Evolutionary conservation across 177 flowering plant genomes (phyloP), one percentile per base, ranked within the genome.

Genomic region (Vitis hybrid): DNA sequence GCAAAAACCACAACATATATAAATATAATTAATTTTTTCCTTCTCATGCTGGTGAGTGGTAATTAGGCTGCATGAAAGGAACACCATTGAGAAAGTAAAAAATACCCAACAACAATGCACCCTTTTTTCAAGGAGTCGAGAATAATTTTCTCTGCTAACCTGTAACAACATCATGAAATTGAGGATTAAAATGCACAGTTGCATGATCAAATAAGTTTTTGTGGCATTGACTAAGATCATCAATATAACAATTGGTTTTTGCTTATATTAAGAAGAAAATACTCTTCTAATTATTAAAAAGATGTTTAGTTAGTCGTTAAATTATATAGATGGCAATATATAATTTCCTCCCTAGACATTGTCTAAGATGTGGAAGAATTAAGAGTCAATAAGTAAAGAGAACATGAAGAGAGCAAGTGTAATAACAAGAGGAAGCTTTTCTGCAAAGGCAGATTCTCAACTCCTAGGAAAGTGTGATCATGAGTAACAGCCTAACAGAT

Each of bases 81-180:
- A 56, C 18, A 40, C 12, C 7, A 64, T 52, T 59, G 56, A 52
- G 59, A 26, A 58, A 65, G 67, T 58, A 55, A n/a, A 54, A 66
- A 64, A 67, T 88, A 94, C 98, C 98, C 98, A 73, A 73, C 55
- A 76, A 92, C 59, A 63, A 94, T 73, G 73, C 75, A 68, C 15
- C 87, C 95, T 21, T 75, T 69, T 79, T 74, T 86, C 81, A 94
- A 74, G 21, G 92, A 80, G 74, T 86, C 82, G 1, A 94, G 89
- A 72, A 91, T 87, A 57, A 71, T 69, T 77, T 77, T 85, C 79
- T 94, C 98, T 52, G 97, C 98, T 66, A 94, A 78, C 78, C 98
- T 94, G 89, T 65, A 77, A 78, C 26, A 65, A 66, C 12, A 48
- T 32, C 21, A 26, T 17, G 56, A 23, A 52, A 64, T 1, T 45